Base-by-base conservation (phyloP, 345 rosid species). In the Corchorus olitorius region DNA sequence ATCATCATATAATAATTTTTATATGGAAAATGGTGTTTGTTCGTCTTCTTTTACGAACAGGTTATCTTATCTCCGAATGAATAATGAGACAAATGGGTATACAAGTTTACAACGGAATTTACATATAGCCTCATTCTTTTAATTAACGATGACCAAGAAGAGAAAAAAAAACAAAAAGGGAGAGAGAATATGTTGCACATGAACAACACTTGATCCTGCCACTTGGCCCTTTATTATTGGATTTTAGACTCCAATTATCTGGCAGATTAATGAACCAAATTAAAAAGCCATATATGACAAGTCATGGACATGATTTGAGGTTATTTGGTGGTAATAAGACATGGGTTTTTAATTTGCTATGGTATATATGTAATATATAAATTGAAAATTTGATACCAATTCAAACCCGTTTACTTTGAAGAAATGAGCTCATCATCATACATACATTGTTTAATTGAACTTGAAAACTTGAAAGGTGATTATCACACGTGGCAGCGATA, bases 121-220 rank as follows among this genome's bases (percentile, higher is more conserved):
- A 27, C 27, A 27, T 27, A 27, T 27, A 27, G 27, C 27, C 0
- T 27, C 27, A 27, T 27, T 27, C 27, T 27, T 27, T 27, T 27
- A 27, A 27, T 39, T 5, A 19, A 17, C 53, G 45, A 62, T 41
- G 14, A 27, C 1, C 4, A 6, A 34, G 27, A 27, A 27, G 27
- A 27, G 19, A 50, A 20, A 37, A 20, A 27, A 27, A 27, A 27
- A 27, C 27, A 27, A 27, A 27, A 27, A 27, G 27, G 27, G 27
- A 27, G 27, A 35, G 39, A 34, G 33, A 56, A 50, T 35, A 63
- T 62, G 35, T 34, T 50, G 74, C 75, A 75, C 79, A 75, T 78
- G 79, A 75, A 72, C 45, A 33, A 37, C 39, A 7, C 43, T 34
- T 4, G 41, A 64, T 54, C 72, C n/a, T 50, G 67, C 54, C 66